These are phyloP conservation scores for Elaeis guineensis DNA, from an alignment of 176 grass and related monocot genomes.

Conservation along the genomic window DNA sequence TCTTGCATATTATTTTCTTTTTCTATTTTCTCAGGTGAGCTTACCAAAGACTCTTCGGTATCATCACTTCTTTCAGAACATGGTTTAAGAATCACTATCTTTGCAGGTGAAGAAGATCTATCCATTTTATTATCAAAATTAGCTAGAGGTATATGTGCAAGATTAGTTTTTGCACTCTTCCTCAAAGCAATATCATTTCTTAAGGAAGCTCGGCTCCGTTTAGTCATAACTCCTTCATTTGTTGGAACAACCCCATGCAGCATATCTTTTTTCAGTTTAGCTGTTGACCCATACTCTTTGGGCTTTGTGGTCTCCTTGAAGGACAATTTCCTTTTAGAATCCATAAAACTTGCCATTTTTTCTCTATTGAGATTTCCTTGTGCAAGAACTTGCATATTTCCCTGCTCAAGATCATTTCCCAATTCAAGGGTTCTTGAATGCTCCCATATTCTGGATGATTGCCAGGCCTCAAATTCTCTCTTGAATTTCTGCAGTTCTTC, in stretches of 20 bases:
- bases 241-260: not conserved
- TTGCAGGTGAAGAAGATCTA: conserved; percentile 44
- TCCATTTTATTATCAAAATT: conserved; percentile 33
- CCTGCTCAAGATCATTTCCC: conserved; percentile 23
- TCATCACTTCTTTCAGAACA: conserved; percentile 58
- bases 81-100: conserved; percentile 88
- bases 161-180: conserved; percentile 16
- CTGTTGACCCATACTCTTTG: not conserved
- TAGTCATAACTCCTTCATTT: not conserved
- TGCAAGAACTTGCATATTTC: conserved; percentile 11
- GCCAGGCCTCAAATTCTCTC: conserved; percentile 86
- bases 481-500: conserved; percentile 96
- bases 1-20: conserved; percentile 74
- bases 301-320: not conserved
- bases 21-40: conserved; percentile 78
- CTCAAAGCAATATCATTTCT: conserved; percentile 2
- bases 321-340: conserved; percentile 10
- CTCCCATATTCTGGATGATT: conserved; percentile 50
- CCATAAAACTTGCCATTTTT: conserved; percentile 13
- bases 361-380: conserved; percentile 15
- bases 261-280: not conserved
- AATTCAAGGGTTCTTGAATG: conserved; percentile 35
- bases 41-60: conserved; percentile 55
- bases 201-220: not conserved
- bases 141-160: conserved; percentile 23